Conservation (phyloP, 2,329 filamentous ascomycete genomes). For the Mycosphaerelloides madeirae region DNA sequence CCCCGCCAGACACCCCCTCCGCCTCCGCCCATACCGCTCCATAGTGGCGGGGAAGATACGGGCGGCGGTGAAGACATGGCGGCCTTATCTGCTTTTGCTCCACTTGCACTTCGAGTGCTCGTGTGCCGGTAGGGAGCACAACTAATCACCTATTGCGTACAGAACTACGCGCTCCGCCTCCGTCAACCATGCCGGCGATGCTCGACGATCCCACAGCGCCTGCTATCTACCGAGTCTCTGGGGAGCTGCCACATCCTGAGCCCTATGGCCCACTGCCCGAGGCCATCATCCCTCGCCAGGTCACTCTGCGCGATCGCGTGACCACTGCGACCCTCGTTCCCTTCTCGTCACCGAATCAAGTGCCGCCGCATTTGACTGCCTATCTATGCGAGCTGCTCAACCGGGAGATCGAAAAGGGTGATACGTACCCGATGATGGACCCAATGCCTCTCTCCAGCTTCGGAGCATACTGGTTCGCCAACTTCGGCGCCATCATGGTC, state of each 20-base stretch:
- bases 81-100: too few species aligned
- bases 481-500: conserved; percentile 84
- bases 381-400: conserved; percentile 82
- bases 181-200: conserved; percentile 63
- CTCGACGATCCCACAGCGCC: conserved; percentile 70
- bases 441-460: conserved; percentile 70
- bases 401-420: conserved; percentile 84
- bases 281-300: conserved; percentile 67
- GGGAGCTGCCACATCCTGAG: conserved; percentile 60
- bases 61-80: too few species aligned
- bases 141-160: too few species aligned
- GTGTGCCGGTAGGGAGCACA: too few species aligned
- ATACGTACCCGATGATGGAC: conserved; percentile 86
- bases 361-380: conserved; percentile 68
- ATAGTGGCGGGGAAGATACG: too few species aligned
- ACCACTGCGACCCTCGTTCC: conserved; percentile 80
- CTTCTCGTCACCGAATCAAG: conserved; percentile 69
- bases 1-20: too few species aligned
- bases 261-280: conserved; percentile 60
- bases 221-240: conserved; percentile 65
- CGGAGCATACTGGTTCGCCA: conserved; percentile 82
- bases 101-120: too few species aligned
- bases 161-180: not conserved
- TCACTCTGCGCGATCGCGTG: conserved; percentile 76
- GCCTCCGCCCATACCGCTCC: too few species aligned